phyloP scores from a whole-genome alignment of 2,329 filamentous ascomycete species.

The Colletotrichum godetiae region DNA sequence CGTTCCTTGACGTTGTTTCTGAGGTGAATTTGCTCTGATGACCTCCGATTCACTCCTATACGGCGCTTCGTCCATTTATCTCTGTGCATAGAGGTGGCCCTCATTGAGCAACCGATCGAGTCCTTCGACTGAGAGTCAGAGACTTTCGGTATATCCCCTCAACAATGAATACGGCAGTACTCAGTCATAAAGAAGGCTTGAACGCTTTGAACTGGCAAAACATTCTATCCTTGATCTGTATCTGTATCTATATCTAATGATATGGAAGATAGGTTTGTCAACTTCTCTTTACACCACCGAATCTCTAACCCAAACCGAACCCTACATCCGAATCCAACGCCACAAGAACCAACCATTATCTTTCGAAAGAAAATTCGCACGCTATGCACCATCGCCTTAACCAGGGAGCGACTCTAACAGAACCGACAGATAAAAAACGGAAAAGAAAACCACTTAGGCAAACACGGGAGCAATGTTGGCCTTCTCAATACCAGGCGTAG shows the following conservation, averaged over 20 bases:
- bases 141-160: not conserved
- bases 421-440: not conserved
- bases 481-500: constrained; percentile 43
- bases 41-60: not conserved
- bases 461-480: constrained; percentile 29
- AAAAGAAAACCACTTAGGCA: not conserved
- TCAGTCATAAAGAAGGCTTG: not conserved
- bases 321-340: not conserved
- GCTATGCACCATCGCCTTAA: constrained; percentile 23
- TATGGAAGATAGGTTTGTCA: not conserved
- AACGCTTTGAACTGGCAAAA: not conserved
- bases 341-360: not conserved
- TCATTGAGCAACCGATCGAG: too few relatives aligned
- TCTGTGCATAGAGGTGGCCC: too few relatives aligned
- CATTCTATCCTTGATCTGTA: not conserved
- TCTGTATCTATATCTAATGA: not conserved
- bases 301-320: not conserved
- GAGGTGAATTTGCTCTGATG: not conserved
- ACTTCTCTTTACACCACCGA: not conserved
- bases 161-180: not conserved
- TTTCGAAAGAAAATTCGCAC: not conserved
- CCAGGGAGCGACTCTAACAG: not conserved
- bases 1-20: not conserved
- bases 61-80: too few relatives aligned
- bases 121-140: not conserved